A percentile compares a stretch with the other conserved stretches of the same genome.
Conservation (phyloP, 2,329 filamentous ascomycete genomes). For the Fusarium sp. region DNA sequence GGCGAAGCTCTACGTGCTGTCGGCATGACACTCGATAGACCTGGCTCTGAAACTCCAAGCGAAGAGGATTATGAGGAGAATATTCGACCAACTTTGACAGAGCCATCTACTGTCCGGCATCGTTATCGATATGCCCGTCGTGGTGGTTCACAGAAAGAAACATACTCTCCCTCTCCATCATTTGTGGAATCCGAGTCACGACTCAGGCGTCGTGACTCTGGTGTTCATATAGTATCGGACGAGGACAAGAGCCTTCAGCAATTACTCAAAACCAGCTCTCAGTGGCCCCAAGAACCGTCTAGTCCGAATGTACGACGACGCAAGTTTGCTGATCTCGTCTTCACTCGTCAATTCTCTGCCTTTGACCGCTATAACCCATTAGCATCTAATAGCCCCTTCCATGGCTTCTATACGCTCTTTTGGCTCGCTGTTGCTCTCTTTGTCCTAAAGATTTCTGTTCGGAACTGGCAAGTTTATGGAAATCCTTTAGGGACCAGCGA, state of each 20-base stretch:
- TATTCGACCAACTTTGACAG: slow-evolving; percentile 45
- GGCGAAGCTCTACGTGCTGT: slow-evolving; percentile 46
- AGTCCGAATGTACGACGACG: slow-evolving; percentile 29
- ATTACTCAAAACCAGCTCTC: slow-evolving; percentile 44
- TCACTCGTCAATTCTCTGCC: slow-evolving; percentile 77
- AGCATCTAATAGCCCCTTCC: slow-evolving; percentile 75
- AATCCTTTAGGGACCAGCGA: slow-evolving; percentile 77
- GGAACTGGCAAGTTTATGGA: slow-evolving; percentile 77
- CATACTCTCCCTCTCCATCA: slow-evolving; percentile 28
- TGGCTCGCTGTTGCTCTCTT: slow-evolving; percentile 78
- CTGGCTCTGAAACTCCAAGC: slow-evolving; percentile 56
- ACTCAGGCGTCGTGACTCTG: slow-evolving; percentile 44
- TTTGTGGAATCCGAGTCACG: not conserved
- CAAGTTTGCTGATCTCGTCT: slow-evolving; percentile 67
- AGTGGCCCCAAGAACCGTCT: slow-evolving; percentile 38
- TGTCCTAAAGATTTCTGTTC: slow-evolving; percentile 73
- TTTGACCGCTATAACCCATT: slow-evolving; percentile 79
- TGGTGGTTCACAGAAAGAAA: slow-evolving; percentile 5
- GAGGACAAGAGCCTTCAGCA: slow-evolving; percentile 48
- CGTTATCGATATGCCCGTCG: slow-evolving; percentile 30
- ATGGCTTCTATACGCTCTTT: slow-evolving; percentile 84
- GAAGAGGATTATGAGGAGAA: slow-evolving; percentile 61
- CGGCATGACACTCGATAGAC: slow-evolving; percentile 41
- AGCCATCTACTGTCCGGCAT: slow-evolving; percentile 33
- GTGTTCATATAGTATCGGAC: slow-evolving; percentile 46